Conservation (phyloP, 1,139 yeast species). For the Diutina scorzettiae region DNA sequence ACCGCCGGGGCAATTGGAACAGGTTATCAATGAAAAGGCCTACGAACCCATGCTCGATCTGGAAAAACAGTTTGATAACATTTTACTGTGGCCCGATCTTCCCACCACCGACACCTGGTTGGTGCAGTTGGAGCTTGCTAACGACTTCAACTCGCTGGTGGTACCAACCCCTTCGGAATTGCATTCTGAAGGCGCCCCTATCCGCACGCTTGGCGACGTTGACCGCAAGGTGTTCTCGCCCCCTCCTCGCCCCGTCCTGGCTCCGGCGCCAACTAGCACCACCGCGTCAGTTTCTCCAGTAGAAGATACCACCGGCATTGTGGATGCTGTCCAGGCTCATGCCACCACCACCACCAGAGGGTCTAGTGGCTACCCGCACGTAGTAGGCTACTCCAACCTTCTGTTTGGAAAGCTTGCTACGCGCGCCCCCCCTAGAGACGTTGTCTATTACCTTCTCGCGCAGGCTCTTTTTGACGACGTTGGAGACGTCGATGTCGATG, state of each 20-base stretch:
- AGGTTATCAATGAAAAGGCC: slow-evolving; percentile 47
- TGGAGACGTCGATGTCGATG: slow-evolving; percentile 10
- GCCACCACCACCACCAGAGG: not conserved
- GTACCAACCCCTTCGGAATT: slow-evolving; percentile 14
- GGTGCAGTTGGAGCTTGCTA: slow-evolving; percentile 46
- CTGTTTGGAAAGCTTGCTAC: not conserved
- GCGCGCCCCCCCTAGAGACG: not conserved
- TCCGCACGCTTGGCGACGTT: not conserved
- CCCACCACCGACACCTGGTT: slow-evolving; percentile 50
- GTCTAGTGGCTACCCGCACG: not conserved
- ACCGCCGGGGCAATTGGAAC: slow-evolving; percentile 18
- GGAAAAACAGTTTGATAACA: slow-evolving; percentile 12
- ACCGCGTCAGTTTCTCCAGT: not conserved
- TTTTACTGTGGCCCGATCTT: slow-evolving; percentile 26
- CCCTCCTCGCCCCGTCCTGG: not conserved
- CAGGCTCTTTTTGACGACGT: not conserved
- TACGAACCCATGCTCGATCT: slow-evolving; percentile 49
- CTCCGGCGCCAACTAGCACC: not conserved
- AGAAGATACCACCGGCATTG: not conserved
- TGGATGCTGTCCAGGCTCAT: not conserved
- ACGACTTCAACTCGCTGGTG: slow-evolving; percentile 39
- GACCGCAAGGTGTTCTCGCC: not conserved
- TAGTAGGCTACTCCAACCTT: not conserved
- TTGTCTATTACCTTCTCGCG: not conserved
- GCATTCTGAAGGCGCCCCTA: not conserved